Conservation (phyloP, 208 protist species). For the Trypanosoma rangeli region DNA sequence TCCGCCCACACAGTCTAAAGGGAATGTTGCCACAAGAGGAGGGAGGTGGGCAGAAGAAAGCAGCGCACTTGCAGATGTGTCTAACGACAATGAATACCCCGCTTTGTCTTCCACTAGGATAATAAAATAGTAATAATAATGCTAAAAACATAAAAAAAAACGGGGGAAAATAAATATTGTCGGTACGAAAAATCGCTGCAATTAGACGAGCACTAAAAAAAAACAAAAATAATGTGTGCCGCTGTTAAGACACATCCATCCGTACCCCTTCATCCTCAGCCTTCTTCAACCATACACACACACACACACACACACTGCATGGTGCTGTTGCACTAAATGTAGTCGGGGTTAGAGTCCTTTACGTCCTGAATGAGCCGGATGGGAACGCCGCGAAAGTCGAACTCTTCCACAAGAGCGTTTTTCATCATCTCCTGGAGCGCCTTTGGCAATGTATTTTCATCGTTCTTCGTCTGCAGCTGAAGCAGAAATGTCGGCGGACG, state of each 20-base stretch:
- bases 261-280: background rate
- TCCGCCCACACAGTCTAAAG: background rate
- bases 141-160: background rate
- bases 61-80: no score
- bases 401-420: slow-evolving; percentile 90
- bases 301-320: slow-evolving; percentile 9
- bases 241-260: background rate
- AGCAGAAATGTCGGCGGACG: slow-evolving; percentile 86
- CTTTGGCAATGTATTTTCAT: slow-evolving; percentile 71
- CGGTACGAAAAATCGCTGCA: background rate
- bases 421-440: slow-evolving; percentile 90
- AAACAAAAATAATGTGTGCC: slow-evolving; percentile 4
- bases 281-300: background rate
- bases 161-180: background rate
- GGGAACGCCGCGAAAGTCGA: slow-evolving; percentile 88
- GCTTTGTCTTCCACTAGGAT: no score
- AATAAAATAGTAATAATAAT: background rate
- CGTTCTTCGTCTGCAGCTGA: slow-evolving; percentile 89
- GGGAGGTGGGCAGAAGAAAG: no score
- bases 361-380: slow-evolving; percentile 89
- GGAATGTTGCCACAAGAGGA: no score
- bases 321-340: slow-evolving; percentile 50
- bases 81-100: no score
- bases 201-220: slow-evolving; percentile 5
- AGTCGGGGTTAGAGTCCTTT: slow-evolving; percentile 88